These are phyloP conservation scores for Pestalotiopsis sp. DNA, from an alignment of 2,329 filamentous ascomycete genomes.

Conservation along the genomic window DNA sequence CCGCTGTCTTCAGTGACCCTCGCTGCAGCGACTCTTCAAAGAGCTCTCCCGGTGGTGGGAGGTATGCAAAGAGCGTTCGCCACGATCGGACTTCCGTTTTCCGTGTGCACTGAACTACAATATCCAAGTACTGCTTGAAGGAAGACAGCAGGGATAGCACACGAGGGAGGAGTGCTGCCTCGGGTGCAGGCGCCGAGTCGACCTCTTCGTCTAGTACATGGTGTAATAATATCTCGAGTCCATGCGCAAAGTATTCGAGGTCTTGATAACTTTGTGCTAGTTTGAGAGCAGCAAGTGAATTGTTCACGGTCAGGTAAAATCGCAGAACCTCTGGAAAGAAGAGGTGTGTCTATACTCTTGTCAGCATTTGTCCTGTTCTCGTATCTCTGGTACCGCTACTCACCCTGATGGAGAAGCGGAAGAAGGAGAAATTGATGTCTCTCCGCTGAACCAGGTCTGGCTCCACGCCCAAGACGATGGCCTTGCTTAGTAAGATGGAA, in stretches of 20 bases:
- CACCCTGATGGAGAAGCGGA: constrained; percentile 86
- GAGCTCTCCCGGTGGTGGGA: constrained; percentile 86
- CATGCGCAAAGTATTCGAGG: constrained; percentile 90
- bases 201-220: constrained; percentile 94
- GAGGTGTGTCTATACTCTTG: constrained; percentile 72
- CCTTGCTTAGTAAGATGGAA: constrained; percentile 85
- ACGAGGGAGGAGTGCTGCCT: constrained; percentile 65
- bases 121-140: constrained; percentile 86
- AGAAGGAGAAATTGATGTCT: constrained; percentile 88
- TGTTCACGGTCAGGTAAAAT: constrained; percentile 74
- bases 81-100: constrained; percentile 96
- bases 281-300: constrained; percentile 78
- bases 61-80: constrained; percentile 88
- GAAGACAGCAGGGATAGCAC: constrained; percentile 69
- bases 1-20: constrained; percentile 89
- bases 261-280: constrained; percentile 84
- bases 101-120: constrained; percentile 93
- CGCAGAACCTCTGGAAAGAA: constrained; percentile 88
- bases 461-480: constrained; percentile 87
- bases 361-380: not conserved
- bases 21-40: constrained; percentile 90
- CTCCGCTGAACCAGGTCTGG: constrained; percentile 91
- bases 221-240: constrained; percentile 88
- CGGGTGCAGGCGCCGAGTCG: constrained; percentile 66
- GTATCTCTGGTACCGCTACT: constrained; percentile 34